Conservation (phyloP, 495 filamentous ascomycete genomes). For the Penicillium subrubescens region DNA sequence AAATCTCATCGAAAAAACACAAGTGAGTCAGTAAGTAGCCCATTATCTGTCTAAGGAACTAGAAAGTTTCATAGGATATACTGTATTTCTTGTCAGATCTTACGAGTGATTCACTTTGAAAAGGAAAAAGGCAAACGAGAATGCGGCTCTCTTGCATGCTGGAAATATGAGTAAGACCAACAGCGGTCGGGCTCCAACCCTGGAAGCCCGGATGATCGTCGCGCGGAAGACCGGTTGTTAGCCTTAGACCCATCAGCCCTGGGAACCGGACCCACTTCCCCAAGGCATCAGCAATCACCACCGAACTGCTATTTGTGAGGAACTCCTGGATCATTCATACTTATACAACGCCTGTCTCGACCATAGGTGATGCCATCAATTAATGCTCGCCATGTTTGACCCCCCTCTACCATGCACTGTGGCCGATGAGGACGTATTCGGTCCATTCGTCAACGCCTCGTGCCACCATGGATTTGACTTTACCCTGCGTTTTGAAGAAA, state of each 20-base stretch:
- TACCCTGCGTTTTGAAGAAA: conserved; percentile 27
- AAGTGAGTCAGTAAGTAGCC: background rate
- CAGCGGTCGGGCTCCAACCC: background rate
- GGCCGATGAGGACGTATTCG: conserved; percentile 22
- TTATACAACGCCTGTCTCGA: background rate
- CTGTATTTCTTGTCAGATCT: background rate
- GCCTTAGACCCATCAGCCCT: background rate
- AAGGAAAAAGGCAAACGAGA: background rate
- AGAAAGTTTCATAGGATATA: background rate
- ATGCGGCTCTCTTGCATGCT: background rate
- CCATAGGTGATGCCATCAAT: background rate
- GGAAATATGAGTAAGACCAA: background rate
- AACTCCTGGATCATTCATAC: background rate
- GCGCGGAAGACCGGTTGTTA: background rate
- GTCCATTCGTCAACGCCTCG: conserved; percentile 16
- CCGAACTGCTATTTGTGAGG: background rate
- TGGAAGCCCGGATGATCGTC: conserved; percentile 2
- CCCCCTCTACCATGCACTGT: conserved; percentile 9
- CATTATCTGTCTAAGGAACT: background rate
- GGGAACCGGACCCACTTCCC: background rate
- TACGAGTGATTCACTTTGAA: background rate
- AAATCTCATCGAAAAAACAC: background rate
- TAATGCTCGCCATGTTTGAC: background rate
- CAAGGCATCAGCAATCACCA: conserved; percentile 3
- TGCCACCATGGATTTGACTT: conserved; percentile 28